Conservation (phyloP, 768 basidiomycete genomes). For the Serendipita sp. region DNA sequence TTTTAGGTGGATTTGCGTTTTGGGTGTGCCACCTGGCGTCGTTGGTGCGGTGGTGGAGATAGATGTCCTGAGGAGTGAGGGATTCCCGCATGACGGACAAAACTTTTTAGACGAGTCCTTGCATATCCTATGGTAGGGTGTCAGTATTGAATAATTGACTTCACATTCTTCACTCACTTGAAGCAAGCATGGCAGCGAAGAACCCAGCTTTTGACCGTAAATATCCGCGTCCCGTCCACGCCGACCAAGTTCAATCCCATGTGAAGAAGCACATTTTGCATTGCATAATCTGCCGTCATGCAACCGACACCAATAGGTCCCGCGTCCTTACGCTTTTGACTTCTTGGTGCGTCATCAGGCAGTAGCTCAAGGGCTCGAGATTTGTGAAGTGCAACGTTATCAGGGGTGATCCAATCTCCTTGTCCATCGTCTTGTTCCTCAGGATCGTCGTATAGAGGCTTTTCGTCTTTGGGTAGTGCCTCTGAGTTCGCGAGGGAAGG, state of each 20-base stretch:
- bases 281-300: slow-evolving; percentile 99
- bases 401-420: slow-evolving; percentile 95
- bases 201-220: slow-evolving; percentile 89
- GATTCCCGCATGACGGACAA: slow-evolving; percentile 93
- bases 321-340: slow-evolving; percentile 18
- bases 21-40: slow-evolving; percentile 43
- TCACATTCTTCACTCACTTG: slow-evolving; percentile 52
- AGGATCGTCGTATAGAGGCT: slow-evolving; percentile 51
- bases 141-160: not conserved
- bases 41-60: slow-evolving; percentile 62
- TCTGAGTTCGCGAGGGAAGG: slow-evolving; percentile 10
- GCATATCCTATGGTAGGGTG: slow-evolving; percentile 50
- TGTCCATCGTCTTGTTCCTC: slow-evolving; percentile 68
- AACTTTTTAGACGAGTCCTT: slow-evolving; percentile 91
- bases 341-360: slow-evolving; percentile 24
- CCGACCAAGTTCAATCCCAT: slow-evolving; percentile 86
- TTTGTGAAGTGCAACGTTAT: slow-evolving; percentile 73
- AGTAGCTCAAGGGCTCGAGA: slow-evolving; percentile 74
- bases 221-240: slow-evolving; percentile 78
- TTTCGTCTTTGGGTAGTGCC: slow-evolving; percentile 14
- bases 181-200: slow-evolving; percentile 96
- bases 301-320: slow-evolving; percentile 54
- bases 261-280: slow-evolving; percentile 94
- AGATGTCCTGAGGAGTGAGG: slow-evolving; percentile 78
- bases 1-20: slow-evolving; percentile 83